Conservation (phyloP, 2,329 filamentous ascomycete genomes). For the Colletotrichum sp. region DNA sequence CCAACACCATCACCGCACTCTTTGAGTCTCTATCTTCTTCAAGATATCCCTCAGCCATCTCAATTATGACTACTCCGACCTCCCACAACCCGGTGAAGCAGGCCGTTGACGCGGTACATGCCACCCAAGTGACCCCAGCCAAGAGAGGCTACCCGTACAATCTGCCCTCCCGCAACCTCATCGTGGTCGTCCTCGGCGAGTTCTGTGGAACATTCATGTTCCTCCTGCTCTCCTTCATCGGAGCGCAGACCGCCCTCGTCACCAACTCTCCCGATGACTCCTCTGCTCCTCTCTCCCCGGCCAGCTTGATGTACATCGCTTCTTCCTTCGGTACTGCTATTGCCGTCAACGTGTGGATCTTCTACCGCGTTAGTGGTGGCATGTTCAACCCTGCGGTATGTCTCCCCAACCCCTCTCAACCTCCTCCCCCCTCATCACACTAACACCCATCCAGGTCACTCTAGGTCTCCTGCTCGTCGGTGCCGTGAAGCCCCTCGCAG, state of each 20-base stretch:
- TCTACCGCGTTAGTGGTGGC: constrained; percentile 58
- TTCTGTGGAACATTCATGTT: constrained; percentile 61
- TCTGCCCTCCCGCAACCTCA: constrained; percentile 31
- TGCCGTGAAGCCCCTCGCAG: constrained; percentile 57
- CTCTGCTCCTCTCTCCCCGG: constrained; percentile 22
- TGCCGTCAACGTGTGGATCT: constrained; percentile 60
- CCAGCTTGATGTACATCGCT: constrained; percentile 47
- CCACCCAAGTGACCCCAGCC: neutral
- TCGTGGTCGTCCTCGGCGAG: constrained; percentile 50
- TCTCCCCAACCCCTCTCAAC: neutral
- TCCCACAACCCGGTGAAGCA: neutral
- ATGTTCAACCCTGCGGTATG: constrained; percentile 49
- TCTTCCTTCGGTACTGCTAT: constrained; percentile 54
- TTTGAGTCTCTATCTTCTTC: neutral
- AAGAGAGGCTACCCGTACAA: neutral
- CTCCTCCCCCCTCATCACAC: neutral
- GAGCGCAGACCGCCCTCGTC: constrained; percentile 41
- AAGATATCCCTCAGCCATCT: neutral
- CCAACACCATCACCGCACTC: neutral
- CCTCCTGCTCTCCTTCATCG: constrained; percentile 47
- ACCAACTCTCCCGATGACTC: constrained; percentile 30
- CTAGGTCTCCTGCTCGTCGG: constrained; percentile 63
- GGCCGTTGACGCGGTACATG: neutral
- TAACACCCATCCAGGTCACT: constrained; percentile 44
- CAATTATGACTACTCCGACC: neutral